Conservation (phyloP, 2,329 filamentous ascomycete species). For the Calonectria multiphialidica region DNA sequence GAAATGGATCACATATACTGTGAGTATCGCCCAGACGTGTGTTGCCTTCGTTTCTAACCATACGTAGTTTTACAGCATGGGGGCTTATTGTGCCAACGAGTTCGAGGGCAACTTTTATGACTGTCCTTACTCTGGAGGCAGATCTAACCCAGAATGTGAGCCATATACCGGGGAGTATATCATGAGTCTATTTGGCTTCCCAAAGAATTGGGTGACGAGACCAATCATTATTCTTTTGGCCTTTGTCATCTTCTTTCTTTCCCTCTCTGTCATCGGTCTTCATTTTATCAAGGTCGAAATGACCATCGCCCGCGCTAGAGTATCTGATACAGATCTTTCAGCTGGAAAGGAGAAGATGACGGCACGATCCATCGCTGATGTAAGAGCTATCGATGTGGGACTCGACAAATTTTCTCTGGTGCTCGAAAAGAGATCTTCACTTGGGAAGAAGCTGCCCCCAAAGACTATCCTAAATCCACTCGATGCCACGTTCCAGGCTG, state of each 20-base stretch:
- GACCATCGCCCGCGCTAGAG: slow-evolving; percentile 73
- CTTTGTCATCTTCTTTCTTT: slow-evolving; percentile 74
- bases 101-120: slow-evolving; percentile 80
- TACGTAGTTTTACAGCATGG: slow-evolving; percentile 75
- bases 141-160: slow-evolving; percentile 72
- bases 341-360: slow-evolving; percentile 79
- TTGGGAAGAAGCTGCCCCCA: slow-evolving; percentile 63
- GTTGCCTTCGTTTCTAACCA: slow-evolving; percentile 26
- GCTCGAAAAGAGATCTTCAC: slow-evolving; percentile 70
- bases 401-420: slow-evolving; percentile 74
- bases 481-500: slow-evolving; percentile 74
- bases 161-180: slow-evolving; percentile 79
- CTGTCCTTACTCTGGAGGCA: slow-evolving; percentile 74
- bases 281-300: slow-evolving; percentile 76
- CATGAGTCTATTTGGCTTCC: slow-evolving; percentile 77
- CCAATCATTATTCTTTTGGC: slow-evolving; percentile 73
- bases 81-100: slow-evolving; percentile 79
- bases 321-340: slow-evolving; percentile 70
- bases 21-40: slow-evolving; percentile 46
- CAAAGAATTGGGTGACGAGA: slow-evolving; percentile 73
- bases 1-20: slow-evolving; percentile 74
- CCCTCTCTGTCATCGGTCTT: slow-evolving; percentile 71
- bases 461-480: slow-evolving; percentile 77
- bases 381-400: slow-evolving; percentile 73
- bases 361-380: slow-evolving; percentile 61